These are phyloP conservation scores for Lablab purpureus DNA, from an alignment of 306 rosid genomes.

Conservation along the genomic window DNA sequence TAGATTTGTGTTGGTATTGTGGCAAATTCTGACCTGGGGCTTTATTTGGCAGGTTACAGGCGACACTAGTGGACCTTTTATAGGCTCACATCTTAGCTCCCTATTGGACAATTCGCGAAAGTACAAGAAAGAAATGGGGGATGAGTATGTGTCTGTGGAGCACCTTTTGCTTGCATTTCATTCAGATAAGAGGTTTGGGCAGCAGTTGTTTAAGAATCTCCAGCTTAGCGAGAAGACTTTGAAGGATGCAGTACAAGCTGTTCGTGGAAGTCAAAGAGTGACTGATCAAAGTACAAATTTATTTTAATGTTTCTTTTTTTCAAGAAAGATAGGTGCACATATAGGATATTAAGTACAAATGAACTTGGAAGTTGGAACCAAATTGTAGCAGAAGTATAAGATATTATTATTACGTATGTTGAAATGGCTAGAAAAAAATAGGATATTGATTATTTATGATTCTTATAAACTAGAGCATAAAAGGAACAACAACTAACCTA, in stretches of 20 bases:
- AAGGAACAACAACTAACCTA: conserved; percentile 26
- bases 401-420: conserved; percentile 13
- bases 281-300: conserved; percentile 81
- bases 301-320: conserved; percentile 31
- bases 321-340: neutral
- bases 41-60: conserved; percentile 70
- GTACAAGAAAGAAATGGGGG: conserved; percentile 83
- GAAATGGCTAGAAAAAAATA: conserved; percentile 4
- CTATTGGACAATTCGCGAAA: conserved; percentile 69
- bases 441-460: conserved; percentile 11
- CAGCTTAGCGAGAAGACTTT: conserved; percentile 73
- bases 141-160: conserved; percentile 89
- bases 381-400: neutral
- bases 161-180: conserved; percentile 81
- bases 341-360: too few relatives aligned
- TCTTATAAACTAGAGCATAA: conserved; percentile 19
- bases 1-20: conserved; percentile 11
- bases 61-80: conserved; percentile 77
- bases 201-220: conserved; percentile 77
- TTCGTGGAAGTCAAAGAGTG: conserved; percentile 92
- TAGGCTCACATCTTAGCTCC: conserved; percentile 68
- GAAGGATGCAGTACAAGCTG: conserved; percentile 85
- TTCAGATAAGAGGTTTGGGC: conserved; percentile 83
- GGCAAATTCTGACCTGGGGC: conserved; percentile 7
- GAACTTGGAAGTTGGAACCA: conserved; percentile 1